phyloP scores from a whole-genome alignment of 768 basidiomycete genomes.

The Ramaria sp. region DNA sequence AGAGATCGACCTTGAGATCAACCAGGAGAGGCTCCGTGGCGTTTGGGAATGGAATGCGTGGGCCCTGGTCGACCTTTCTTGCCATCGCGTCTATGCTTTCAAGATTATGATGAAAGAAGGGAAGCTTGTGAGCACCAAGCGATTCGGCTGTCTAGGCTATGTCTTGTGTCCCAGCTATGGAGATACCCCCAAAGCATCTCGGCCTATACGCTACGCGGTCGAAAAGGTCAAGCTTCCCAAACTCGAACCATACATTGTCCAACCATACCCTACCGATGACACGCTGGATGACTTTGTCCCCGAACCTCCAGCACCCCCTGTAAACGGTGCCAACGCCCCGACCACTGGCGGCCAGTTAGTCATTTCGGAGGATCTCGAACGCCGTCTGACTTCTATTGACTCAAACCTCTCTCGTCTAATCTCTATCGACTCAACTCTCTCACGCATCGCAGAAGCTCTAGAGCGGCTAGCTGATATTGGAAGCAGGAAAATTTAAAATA shows the following conservation, averaged over 20 bases:
- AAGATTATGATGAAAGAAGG: constrained; percentile 27
- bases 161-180: constrained; percentile 28
- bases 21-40: constrained; percentile 18
- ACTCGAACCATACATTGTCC: constrained; percentile 16
- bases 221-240: constrained; percentile 23
- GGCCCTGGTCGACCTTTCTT: constrained; percentile 30
- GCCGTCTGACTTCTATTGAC: constrained; percentile 26
- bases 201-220: constrained; percentile 25
- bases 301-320: constrained; percentile 9
- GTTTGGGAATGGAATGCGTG: constrained; percentile 29
- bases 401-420: constrained; percentile 22
- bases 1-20: constrained; percentile 26
- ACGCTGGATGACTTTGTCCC: constrained; percentile 25
- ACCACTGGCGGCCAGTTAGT: background rate
- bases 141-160: constrained; percentile 25
- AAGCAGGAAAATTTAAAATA: background rate
- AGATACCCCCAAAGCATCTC: constrained; percentile 18
- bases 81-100: constrained; percentile 30
- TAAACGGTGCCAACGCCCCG: background rate
- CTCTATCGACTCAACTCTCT: constrained; percentile 27
- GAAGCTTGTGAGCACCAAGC: constrained; percentile 15
- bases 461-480: constrained; percentile 21
- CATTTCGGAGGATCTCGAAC: constrained; percentile 20
- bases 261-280: constrained; percentile 22
- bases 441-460: constrained; percentile 26